Conservation (phyloP, 1,284 basidiomycete genomes). For the Malassezia globosa region DNA sequence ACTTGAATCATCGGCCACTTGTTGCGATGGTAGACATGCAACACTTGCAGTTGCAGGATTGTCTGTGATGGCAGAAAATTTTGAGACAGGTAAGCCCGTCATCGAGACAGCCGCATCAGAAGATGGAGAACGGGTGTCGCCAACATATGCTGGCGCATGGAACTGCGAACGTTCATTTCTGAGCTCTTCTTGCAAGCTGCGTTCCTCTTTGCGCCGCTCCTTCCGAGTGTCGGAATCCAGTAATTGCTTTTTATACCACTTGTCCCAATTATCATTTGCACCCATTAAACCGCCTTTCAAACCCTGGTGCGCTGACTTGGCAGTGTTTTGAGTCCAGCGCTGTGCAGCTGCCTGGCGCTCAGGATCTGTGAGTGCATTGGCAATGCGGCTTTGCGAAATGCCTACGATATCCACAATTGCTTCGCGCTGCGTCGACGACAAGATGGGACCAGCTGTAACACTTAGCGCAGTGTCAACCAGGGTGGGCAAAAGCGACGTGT, state of each 20-base stretch:
- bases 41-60: slow-evolving; percentile 11
- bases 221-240: neutral
- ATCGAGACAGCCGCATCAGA: neutral
- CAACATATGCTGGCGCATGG: neutral
- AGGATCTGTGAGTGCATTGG: slow-evolving; percentile 25
- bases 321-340: neutral
- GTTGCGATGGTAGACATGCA: slow-evolving; percentile 8
- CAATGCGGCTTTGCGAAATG: slow-evolving; percentile 20
- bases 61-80: neutral
- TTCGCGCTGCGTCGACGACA: slow-evolving; percentile 17
- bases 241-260: slow-evolving; percentile 1
- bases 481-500: slow-evolving; percentile 22
- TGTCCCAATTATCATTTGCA: slow-evolving; percentile 5
- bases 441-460: slow-evolving; percentile 20
- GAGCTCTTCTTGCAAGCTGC: slow-evolving; percentile 6
- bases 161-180: slow-evolving; percentile 7
- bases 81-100: neutral
- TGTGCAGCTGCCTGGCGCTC: slow-evolving; percentile 15
- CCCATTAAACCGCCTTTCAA: neutral
- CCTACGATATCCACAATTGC: slow-evolving; percentile 22
- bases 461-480: slow-evolving; percentile 23
- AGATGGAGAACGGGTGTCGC: neutral
- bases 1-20: neutral
- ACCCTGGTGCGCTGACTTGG: slow-evolving; percentile 2
- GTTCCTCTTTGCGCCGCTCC: neutral